Evolutionary conservation across 345 rosid genomes (phyloP).

Genomic region (Stellera chamaejasme): DNA sequence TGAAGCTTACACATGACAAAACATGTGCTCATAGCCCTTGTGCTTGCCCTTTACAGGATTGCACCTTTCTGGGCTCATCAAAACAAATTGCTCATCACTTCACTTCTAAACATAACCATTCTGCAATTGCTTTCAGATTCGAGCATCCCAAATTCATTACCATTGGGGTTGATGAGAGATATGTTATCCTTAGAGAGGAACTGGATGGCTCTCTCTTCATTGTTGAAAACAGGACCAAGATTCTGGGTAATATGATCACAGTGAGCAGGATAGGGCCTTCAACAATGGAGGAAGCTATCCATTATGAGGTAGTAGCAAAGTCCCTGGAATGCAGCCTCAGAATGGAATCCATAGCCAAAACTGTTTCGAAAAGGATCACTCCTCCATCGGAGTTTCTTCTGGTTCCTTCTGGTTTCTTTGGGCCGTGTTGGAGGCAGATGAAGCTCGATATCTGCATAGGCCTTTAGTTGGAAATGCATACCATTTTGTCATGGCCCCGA

Average conservation of each 20-base stretch:
- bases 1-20: constrained; percentile 36
- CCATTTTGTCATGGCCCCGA: too few species aligned
- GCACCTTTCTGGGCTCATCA: constrained; percentile 33
- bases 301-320: constrained; percentile 18
- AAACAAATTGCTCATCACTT: constrained; percentile 32
- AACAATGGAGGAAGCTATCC: background rate
- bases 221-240: constrained; percentile 6
- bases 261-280: constrained; percentile 21
- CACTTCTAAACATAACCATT: constrained; percentile 22
- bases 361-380: background rate
- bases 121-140: constrained; percentile 10
- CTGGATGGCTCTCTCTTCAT: constrained; percentile 14
- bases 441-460: constrained; percentile 18
- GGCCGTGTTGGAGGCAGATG: background rate
- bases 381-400: constrained; percentile 18
- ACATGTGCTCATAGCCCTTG: constrained; percentile 30
- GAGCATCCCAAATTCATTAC: background rate
- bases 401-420: constrained; percentile 19
- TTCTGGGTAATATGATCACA: constrained; percentile 15
- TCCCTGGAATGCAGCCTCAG: constrained; percentile 9
- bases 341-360: constrained; percentile 14
- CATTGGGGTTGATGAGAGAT: constrained; percentile 10
- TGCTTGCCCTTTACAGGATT: constrained; percentile 42
- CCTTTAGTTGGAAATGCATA: background rate
- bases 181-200: constrained; percentile 23